phyloP scores from a whole-genome alignment of 2,329 filamentous ascomycete species.

The Microsporum canis region DNA sequence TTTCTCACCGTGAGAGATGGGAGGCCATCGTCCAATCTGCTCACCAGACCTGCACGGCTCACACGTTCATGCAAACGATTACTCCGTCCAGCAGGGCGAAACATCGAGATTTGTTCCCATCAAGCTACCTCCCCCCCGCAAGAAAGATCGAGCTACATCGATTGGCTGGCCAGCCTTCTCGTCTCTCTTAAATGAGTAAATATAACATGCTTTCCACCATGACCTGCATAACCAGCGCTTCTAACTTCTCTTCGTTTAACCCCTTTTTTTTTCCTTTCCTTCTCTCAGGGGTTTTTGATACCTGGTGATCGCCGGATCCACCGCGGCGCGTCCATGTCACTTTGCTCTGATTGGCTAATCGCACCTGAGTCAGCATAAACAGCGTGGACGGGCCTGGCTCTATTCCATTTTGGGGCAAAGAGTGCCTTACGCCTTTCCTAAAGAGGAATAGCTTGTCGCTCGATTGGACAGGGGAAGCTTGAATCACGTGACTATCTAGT shows the following conservation, averaged over 20 bases:
- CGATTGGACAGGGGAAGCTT: neutral
- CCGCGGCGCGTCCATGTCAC: neutral
- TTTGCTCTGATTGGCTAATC: neutral
- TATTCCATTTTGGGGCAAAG: neutral
- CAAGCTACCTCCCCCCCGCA: neutral
- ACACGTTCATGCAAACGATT: neutral
- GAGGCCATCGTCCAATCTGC: neutral
- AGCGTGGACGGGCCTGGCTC: neutral
- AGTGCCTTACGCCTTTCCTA: neutral
- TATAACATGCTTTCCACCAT: neutral
- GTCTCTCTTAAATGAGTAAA: neutral
- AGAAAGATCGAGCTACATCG: neutral
- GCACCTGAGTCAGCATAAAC: neutral
- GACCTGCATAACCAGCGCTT: neutral
- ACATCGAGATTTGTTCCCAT: neutral
- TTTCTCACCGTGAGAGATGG: neutral
- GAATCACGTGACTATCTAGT: neutral
- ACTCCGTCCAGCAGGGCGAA: neutral
- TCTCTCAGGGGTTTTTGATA: neutral
- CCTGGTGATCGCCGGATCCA: neutral
- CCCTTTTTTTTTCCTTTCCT: neutral
- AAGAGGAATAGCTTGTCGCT: neutral
- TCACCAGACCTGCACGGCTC: neutral
- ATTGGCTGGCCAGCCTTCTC: neutral
- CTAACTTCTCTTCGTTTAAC: neutral